Conservation (phyloP, 768 basidiomycete genomes). For the Epithele typhae region DNA sequence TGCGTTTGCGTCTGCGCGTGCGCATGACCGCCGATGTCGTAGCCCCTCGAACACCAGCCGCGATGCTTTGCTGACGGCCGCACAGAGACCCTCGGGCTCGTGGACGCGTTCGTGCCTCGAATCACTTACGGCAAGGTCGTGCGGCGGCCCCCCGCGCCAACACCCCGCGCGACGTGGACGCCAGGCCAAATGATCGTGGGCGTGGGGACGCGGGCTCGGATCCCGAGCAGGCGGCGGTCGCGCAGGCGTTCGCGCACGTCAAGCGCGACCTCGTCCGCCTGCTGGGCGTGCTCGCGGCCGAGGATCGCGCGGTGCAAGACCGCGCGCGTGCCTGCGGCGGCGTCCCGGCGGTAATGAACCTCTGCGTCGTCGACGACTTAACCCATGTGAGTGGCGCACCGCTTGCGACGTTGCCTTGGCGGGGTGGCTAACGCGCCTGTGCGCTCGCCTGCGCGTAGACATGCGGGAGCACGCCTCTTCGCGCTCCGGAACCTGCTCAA, state of each 20-base stretch:
- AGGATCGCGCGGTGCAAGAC: slow-evolving; percentile 66
- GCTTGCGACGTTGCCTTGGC: too few relatives aligned
- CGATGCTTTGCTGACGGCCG: too few relatives aligned
- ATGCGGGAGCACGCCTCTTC: slow-evolving; percentile 90
- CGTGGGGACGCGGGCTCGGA: background rate
- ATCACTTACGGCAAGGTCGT: slow-evolving; percentile 75
- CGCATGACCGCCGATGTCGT: too few relatives aligned
- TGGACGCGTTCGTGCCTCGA: slow-evolving; percentile 80
- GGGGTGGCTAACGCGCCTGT: background rate
- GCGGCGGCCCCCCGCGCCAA: slow-evolving; percentile 10
- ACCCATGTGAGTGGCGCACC: slow-evolving; percentile 80
- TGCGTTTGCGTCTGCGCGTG: too few relatives aligned
- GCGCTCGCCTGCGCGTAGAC: slow-evolving; percentile 40
- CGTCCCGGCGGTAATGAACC: slow-evolving; percentile 77
- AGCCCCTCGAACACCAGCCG: too few relatives aligned
- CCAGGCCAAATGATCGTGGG: background rate
- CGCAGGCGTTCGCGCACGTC: slow-evolving; percentile 72
- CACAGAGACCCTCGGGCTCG: slow-evolving; percentile 50
- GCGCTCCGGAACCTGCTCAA: slow-evolving; percentile 75
- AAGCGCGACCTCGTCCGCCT: slow-evolving; percentile 90
- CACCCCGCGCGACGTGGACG: background rate
- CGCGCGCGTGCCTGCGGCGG: slow-evolving; percentile 66
- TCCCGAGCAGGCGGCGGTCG: slow-evolving; percentile 23
- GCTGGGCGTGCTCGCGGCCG: slow-evolving; percentile 72
- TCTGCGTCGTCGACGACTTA: slow-evolving; percentile 88